phyloP scores from a whole-genome alignment of 352 stramenopile species.

The Pythium guiyangense region DNA sequence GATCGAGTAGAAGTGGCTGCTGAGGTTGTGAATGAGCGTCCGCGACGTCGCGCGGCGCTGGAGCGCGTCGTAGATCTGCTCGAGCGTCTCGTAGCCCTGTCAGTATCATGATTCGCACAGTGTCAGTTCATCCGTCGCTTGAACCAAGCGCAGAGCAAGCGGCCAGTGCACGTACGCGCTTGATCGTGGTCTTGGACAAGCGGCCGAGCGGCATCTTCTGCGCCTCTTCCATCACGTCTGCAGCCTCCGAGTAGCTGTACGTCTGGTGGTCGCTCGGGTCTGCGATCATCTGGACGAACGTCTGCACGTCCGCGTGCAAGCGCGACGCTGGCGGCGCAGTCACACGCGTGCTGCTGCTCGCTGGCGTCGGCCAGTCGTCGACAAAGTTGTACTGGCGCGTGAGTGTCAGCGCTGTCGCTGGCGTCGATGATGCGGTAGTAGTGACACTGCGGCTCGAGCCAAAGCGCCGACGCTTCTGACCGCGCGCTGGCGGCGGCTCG shows the following conservation, averaged over 20 bases:
- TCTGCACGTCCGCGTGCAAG: slow-evolving; percentile 41
- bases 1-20: slow-evolving; percentile 64
- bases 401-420: background rate
- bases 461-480: slow-evolving; percentile 12
- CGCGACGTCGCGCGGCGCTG: slow-evolving; percentile 30
- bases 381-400: slow-evolving; percentile 6
- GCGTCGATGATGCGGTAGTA: background rate
- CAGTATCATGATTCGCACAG: background rate
- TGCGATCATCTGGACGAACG: slow-evolving; percentile 25
- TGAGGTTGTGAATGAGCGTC: slow-evolving; percentile 36
- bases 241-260: slow-evolving; percentile 30
- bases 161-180: slow-evolving; percentile 26
- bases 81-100: slow-evolving; percentile 58
- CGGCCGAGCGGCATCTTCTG: slow-evolving; percentile 49
- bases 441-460: background rate
- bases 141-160: too few species aligned
- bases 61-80: slow-evolving; percentile 58
- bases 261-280: slow-evolving; percentile 27
- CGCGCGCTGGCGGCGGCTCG: slow-evolving; percentile 12
- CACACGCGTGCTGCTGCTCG: background rate
- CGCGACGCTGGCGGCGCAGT: slow-evolving; percentile 25
- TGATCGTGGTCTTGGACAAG: slow-evolving; percentile 53
- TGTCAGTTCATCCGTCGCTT: background rate
- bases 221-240: slow-evolving; percentile 33
- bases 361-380: slow-evolving; percentile 4